Evolutionary conservation across 1,284 basidiomycete species (phyloP).

Genomic region (Lentinula novae-zelandiae): DNA sequence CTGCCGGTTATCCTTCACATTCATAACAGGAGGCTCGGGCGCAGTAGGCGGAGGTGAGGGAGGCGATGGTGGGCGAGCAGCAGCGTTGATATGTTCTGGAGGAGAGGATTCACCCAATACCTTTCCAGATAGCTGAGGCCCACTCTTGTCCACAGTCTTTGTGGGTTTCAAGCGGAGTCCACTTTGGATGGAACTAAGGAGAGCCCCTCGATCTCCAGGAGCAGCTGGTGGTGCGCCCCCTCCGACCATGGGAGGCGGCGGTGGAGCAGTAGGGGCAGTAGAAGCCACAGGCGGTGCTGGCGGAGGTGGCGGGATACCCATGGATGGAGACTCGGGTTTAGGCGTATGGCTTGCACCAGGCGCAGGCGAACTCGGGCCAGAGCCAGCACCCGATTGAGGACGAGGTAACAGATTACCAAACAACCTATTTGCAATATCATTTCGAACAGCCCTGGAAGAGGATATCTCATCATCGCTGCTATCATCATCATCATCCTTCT

Average conservation of each 20-base stretch:
- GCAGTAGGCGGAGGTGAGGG: constrained; percentile 29
- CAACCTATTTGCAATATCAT: constrained; percentile 73
- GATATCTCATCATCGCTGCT: constrained; percentile 80
- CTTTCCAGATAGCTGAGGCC: constrained; percentile 62
- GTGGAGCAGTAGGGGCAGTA: constrained; percentile 31
- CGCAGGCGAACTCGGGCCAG: constrained; percentile 12
- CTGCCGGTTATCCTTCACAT: constrained; percentile 56
- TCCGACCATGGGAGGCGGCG: constrained; percentile 31
- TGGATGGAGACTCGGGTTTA: constrained; percentile 17
- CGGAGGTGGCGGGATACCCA: constrained; percentile 21
- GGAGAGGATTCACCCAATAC: constrained; percentile 78
- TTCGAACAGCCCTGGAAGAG: constrained; percentile 59
- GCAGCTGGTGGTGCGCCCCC: constrained; percentile 33
- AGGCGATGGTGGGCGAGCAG: constrained; percentile 35
- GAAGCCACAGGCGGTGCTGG: constrained; percentile 30
- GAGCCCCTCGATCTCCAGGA: constrained; percentile 57
- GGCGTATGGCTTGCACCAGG: background rate
- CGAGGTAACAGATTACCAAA: constrained; percentile 54
- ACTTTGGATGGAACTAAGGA: constrained; percentile 81
- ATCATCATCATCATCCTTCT: constrained; percentile 68
- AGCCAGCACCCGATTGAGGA: constrained; percentile 37
- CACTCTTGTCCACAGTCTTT: constrained; percentile 83
- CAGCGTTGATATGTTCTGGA: constrained; percentile 64
- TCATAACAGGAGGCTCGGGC: constrained; percentile 27
- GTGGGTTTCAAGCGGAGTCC: constrained; percentile 77